These are phyloP conservation scores for Phlyctochytrium planicorne DNA, from an alignment of 192 early-diverging fungal genomes.

Conservation along the genomic window DNA sequence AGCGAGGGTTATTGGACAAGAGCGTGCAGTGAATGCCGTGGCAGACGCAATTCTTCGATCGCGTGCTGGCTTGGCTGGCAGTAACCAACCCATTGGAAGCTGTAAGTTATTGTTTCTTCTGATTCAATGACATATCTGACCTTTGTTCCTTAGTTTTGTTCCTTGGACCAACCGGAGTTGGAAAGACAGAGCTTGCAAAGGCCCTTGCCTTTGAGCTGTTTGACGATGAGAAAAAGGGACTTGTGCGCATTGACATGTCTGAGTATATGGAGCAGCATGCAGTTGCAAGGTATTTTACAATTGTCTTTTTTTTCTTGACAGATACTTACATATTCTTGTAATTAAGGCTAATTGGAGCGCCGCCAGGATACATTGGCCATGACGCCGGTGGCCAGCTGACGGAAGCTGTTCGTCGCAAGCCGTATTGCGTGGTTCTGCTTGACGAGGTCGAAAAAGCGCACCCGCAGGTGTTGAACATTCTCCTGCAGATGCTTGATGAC, in stretches of 20 bases:
- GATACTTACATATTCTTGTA: no score
- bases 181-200: slow-evolving; percentile 75
- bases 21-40: slow-evolving; percentile 86
- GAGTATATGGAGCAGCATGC: slow-evolving; percentile 95
- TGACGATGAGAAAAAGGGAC: slow-evolving; percentile 95
- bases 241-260: slow-evolving; percentile 98
- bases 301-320: no score
- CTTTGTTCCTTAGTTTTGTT: slow-evolving; percentile 84
- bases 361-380: slow-evolving; percentile 93
- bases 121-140: neutral
- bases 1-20: slow-evolving; percentile 89
- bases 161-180: slow-evolving; percentile 94
- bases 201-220: slow-evolving; percentile 77
- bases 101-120: neutral
- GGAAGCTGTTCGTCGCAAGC: slow-evolving; percentile 85
- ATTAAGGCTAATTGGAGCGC: neutral
- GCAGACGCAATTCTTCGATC: slow-evolving; percentile 86
- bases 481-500: slow-evolving; percentile 97
- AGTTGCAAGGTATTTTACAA: slow-evolving; percentile 78
- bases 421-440: slow-evolving; percentile 92
- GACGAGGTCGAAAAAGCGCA: slow-evolving; percentile 99
- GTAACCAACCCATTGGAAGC: slow-evolving; percentile 67
- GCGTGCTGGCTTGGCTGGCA: slow-evolving; percentile 83
- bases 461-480: slow-evolving; percentile 82
- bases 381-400: slow-evolving; percentile 96